Base-by-base conservation (phyloP, 1,139 yeast genomes). In the Candida sojae region DNA sequence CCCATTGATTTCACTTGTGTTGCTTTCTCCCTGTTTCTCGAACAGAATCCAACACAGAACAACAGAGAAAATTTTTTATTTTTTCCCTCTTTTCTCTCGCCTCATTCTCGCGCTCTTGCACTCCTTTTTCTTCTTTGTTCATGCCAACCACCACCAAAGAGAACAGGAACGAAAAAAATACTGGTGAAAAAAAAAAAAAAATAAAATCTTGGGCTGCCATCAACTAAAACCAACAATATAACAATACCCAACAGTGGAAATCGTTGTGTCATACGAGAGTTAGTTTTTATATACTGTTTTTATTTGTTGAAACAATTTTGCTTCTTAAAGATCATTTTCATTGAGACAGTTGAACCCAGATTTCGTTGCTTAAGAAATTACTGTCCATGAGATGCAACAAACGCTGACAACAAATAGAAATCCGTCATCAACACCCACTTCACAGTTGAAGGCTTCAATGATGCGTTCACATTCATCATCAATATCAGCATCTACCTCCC, bases 301-400 rank as follows among this genome's bases (percentile, higher is more conserved):
- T 8, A 6, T 26, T 26, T 26, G 2, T 6, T 26, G 9, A 6
- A 26, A 3, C 9, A 6, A 26, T 26, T 26, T 26, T 8, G 29
- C 21, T 17, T 17, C 3, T 26, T 26, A 3, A 26, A 26, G 29
- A 8, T 26, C 29, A 26, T 6, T 26, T 8, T 35, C n/a, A 1
- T 23, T 17, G 17, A 5, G n/a, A 23, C 38, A 17, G 25, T 35
- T 35, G 26, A 17, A 17, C 21, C 21, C 21, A 17, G 21, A 17
- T 17, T 17, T 17, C 21, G 21, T 17, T 17, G 21, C 21, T 17
- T 17, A 30, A 10, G 17, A 21, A 8, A 12, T 4, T 17, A 36
- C 34, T 31, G 36, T 41, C 25, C 44, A 33, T 41, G 44, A 12
- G 13, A 41, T 42, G 45, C 48, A 45, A 28, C 45, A 38, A 31